phyloP scores from a whole-genome alignment of 345 rosid genomes.

The Aethionema arabicum region DNA sequence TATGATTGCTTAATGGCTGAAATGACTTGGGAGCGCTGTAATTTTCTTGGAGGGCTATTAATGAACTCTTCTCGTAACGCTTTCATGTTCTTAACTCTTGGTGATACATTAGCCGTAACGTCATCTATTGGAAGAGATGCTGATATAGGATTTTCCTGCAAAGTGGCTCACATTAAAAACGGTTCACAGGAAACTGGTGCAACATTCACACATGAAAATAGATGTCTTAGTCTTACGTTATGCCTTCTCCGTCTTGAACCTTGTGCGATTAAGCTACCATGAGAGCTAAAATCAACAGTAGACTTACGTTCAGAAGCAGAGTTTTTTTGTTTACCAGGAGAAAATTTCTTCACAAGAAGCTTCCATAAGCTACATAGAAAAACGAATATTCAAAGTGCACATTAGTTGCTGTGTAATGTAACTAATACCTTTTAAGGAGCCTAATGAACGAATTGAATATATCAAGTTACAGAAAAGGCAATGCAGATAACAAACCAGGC shows the following conservation, averaged over 20 bases:
- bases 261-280: slow-evolving; percentile 7
- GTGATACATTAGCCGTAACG: slow-evolving; percentile 19
- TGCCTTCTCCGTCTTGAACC: slow-evolving; percentile 7
- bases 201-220: slow-evolving; percentile 9
- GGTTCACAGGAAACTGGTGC: slow-evolving; percentile 7
- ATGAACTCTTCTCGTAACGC: slow-evolving; percentile 22
- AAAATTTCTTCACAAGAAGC: slow-evolving; percentile 27
- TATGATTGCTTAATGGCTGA: slow-evolving; percentile 29
- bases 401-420: neutral
- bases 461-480: slow-evolving; percentile 5
- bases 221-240: slow-evolving; percentile 25
- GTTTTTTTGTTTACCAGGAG: slow-evolving; percentile 13
- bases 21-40: slow-evolving; percentile 27
- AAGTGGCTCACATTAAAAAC: slow-evolving; percentile 10
- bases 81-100: slow-evolving; percentile 17
- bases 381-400: neutral
- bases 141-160: slow-evolving; percentile 29
- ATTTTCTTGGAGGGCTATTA: slow-evolving; percentile 27
- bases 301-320: slow-evolving; percentile 18
- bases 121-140: slow-evolving; percentile 22
- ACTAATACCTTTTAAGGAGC: neutral
- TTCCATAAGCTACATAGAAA: slow-evolving; percentile 35
- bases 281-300: slow-evolving; percentile 20
- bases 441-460: neutral
- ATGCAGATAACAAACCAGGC: slow-evolving; percentile 32